Evolutionary conservation across 2,329 filamentous ascomycete genomes (phyloP).

Genomic region (Camillea tinctor): DNA sequence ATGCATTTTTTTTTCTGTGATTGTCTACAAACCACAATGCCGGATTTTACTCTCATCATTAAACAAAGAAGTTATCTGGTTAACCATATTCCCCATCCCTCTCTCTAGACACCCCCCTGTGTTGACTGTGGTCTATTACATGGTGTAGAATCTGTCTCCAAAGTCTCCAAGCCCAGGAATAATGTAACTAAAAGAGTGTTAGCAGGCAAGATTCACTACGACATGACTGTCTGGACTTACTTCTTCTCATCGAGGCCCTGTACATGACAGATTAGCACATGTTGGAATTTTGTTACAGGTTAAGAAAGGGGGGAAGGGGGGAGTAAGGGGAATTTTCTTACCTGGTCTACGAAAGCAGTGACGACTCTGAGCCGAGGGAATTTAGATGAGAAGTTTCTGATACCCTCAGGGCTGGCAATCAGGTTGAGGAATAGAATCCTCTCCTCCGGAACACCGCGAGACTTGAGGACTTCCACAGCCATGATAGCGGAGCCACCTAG

Average conservation of each 20-base stretch:
- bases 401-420: slow-evolving; percentile 93
- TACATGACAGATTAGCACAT: slow-evolving; percentile 22
- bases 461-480: slow-evolving; percentile 91
- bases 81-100: not conserved
- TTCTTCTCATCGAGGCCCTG: slow-evolving; percentile 94
- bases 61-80: not conserved
- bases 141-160: slow-evolving; percentile 92
- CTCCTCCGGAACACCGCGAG: slow-evolving; percentile 88
- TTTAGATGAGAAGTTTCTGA: slow-evolving; percentile 81
- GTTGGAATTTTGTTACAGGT: not conserved
- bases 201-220: slow-evolving; percentile 25
- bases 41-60: not conserved
- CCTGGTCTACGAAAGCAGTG: slow-evolving; percentile 90
- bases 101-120: not conserved
- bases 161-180: slow-evolving; percentile 93
- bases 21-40: not conserved
- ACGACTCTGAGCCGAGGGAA: slow-evolving; percentile 90
- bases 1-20: not conserved
- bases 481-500: slow-evolving; percentile 91
- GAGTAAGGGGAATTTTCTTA: too few relatives aligned
- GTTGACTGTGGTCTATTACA: slow-evolving; percentile 46
- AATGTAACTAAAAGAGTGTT: slow-evolving; percentile 72
- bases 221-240: slow-evolving; percentile 50
- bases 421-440: slow-evolving; percentile 95
- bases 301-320: not conserved